These are phyloP conservation scores for Ormosia emarginata DNA, from an alignment of 306 rosid species.

Conservation along the genomic window DNA sequence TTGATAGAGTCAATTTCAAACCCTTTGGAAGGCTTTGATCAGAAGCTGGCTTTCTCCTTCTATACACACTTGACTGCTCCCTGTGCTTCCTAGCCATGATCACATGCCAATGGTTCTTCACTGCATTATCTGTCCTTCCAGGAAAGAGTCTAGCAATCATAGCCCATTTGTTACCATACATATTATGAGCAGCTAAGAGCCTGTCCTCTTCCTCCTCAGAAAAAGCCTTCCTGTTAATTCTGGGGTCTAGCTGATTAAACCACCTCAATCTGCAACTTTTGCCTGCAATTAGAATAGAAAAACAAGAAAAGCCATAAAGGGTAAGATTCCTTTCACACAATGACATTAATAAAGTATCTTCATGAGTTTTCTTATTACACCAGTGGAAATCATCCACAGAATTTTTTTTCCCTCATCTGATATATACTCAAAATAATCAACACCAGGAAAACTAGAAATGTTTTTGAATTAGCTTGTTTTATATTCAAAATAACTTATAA, in stretches of 20 bases:
- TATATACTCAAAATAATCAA: background rate
- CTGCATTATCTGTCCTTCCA: constrained; percentile 91
- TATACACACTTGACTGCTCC: constrained; percentile 48
- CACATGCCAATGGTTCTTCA: constrained; percentile 95
- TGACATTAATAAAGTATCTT: background rate
- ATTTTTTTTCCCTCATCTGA: too few relatives aligned
- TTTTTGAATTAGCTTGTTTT: too few relatives aligned
- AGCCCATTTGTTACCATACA: constrained; percentile 93
- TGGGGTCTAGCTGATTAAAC: constrained; percentile 91
- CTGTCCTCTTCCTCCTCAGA: constrained; percentile 78
- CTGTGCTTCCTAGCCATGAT: constrained; percentile 81
- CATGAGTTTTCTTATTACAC: background rate
- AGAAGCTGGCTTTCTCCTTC: constrained; percentile 52
- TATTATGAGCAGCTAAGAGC: constrained; percentile 55
- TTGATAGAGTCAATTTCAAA: constrained; percentile 21
- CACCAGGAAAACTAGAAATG: too few relatives aligned
- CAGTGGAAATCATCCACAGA: background rate
- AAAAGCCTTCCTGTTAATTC: constrained; percentile 67
- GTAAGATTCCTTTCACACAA: background rate
- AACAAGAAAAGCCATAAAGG: background rate
- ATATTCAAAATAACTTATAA: too few relatives aligned
- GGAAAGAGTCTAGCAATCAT: constrained; percentile 83
- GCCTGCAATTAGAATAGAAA: constrained; percentile 35
- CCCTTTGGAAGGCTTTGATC: constrained; percentile 18
- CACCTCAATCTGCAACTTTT: constrained; percentile 95